Conservation (phyloP, 441 rosid genomes). For the Lepidium campestre region DNA sequence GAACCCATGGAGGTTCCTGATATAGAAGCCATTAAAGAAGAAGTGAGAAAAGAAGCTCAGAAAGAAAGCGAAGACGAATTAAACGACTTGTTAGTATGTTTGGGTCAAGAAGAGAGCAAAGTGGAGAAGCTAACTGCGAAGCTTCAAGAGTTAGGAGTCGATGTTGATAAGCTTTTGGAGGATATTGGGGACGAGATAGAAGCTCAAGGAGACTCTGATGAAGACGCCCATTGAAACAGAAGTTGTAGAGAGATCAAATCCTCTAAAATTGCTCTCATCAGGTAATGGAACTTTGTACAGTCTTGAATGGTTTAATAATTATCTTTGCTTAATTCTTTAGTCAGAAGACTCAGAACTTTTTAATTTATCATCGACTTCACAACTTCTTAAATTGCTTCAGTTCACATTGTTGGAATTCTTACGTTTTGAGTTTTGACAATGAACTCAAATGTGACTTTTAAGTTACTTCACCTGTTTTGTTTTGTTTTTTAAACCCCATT, state of each 20-base stretch:
- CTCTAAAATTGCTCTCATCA: neutral
- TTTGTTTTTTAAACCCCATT: too few species aligned
- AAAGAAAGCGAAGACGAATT: constrained; percentile 93
- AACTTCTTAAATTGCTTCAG: constrained; percentile 1
- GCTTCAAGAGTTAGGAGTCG: constrained; percentile 76
- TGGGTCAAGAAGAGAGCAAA: constrained; percentile 94
- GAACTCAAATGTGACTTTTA: neutral
- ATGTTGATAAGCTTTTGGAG: constrained; percentile 78
- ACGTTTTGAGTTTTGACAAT: neutral
- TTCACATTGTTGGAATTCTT: neutral
- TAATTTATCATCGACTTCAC: neutral
- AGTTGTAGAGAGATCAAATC: neutral
- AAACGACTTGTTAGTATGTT: constrained; percentile 91
- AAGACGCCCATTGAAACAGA: constrained; percentile 34
- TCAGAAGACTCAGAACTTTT: neutral
- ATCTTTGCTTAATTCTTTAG: neutral
- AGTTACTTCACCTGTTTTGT: neutral
- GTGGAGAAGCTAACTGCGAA: constrained; percentile 75
- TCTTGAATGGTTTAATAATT: neutral
- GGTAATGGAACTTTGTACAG: constrained; percentile 22
- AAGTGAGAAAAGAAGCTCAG: constrained; percentile 91
- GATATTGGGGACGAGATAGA: constrained; percentile 83
- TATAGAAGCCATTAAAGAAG: constrained; percentile 62
- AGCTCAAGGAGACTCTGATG: constrained; percentile 68
- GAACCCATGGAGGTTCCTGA: constrained; percentile 42